Percentiles rank a stretch among this genome's conserved stretches.
Conservation (phyloP, 108 stramenopile species). For the Pseudonitzschia multiseries region DNA sequence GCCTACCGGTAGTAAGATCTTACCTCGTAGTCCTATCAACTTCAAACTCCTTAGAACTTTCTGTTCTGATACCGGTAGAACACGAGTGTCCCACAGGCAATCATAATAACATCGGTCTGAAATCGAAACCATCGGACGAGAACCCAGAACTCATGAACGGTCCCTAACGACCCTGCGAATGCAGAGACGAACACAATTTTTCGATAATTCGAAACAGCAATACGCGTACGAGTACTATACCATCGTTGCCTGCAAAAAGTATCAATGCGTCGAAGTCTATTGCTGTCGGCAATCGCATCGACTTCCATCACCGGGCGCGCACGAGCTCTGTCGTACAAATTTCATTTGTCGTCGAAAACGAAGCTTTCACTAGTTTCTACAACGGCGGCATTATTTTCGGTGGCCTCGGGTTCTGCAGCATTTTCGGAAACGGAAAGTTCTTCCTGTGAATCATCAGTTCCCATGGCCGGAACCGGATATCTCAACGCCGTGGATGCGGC, state of each 20-base stretch:
- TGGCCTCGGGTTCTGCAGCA: neutral
- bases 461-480: slow-evolving; percentile 49
- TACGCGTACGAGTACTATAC: too few relatives aligned
- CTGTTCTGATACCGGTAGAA: too few relatives aligned
- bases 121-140: too few relatives aligned
- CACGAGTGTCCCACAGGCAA: too few relatives aligned
- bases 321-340: neutral
- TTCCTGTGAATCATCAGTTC: neutral
- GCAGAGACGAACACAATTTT: too few relatives aligned
- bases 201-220: too few relatives aligned
- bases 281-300: neutral
- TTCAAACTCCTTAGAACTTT: too few relatives aligned
- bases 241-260: neutral
- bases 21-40: too few relatives aligned
- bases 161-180: too few relatives aligned
- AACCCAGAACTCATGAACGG: too few relatives aligned
- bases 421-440: neutral
- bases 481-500: slow-evolving; percentile 77
- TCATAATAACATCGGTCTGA: too few relatives aligned
- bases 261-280: neutral
- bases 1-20: too few relatives aligned
- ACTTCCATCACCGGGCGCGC: slow-evolving; percentile 1
- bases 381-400: neutral
- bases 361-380: neutral
- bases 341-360: neutral